phyloP scores from a whole-genome alignment of 1,284 basidiomycete genomes.

The Rugiboletus extremiorientalis region DNA sequence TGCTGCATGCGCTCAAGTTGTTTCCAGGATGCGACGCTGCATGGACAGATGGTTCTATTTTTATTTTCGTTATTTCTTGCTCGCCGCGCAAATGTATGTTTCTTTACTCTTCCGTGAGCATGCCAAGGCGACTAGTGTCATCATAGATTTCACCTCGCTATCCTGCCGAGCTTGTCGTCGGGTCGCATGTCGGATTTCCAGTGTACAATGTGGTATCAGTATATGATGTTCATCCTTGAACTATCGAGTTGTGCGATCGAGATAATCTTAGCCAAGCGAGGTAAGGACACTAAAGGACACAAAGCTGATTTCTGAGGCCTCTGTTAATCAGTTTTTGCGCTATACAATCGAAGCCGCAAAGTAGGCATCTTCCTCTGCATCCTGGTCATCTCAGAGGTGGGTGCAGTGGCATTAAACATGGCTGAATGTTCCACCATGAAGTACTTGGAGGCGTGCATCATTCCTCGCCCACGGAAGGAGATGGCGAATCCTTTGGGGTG shows the following conservation, averaged over 20 bases:
- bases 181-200: slow-evolving; percentile 1
- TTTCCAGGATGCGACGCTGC: slow-evolving; percentile 13
- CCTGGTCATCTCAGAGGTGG: slow-evolving; percentile 13
- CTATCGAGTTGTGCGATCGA: slow-evolving; percentile 9
- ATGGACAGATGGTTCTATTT: slow-evolving; percentile 24
- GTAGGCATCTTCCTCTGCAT: slow-evolving; percentile 5
- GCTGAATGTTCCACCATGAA: not conserved
- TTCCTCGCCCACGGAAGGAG: not conserved
- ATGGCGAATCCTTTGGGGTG: not conserved
- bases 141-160: slow-evolving; percentile 12
- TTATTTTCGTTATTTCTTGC: slow-evolving; percentile 19
- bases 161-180: slow-evolving; percentile 14
- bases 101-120: too few species aligned
- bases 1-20: not conserved
- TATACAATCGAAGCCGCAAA: slow-evolving; percentile 25
- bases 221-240: slow-evolving; percentile 1
- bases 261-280: slow-evolving; percentile 15
- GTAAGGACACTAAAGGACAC: slow-evolving; percentile 12
- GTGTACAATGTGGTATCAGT: slow-evolving; percentile 19
- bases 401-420: not conserved
- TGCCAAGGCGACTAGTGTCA: not conserved
- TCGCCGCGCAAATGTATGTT: slow-evolving; percentile 18
- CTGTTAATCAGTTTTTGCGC: slow-evolving; percentile 18
- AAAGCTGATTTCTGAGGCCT: not conserved
- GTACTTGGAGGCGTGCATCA: slow-evolving; percentile 16